Evolutionary conservation across 352 stramenopile genomes (phyloP), one percentile per base, ranked within the genome.

Genomic region (Globisporangium iwayamae): DNA sequence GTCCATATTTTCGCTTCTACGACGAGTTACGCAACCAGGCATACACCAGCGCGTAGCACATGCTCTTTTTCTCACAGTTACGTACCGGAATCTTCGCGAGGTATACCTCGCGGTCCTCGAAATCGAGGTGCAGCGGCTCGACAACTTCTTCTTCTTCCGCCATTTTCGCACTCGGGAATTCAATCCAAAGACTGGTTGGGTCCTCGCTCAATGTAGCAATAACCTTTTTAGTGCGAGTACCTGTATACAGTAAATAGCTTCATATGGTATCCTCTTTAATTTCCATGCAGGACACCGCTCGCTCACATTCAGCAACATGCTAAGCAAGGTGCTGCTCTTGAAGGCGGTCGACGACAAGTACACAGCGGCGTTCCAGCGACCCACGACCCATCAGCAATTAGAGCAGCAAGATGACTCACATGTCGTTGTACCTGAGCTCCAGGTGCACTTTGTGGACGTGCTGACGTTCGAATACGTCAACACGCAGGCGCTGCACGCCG

Each of bases 141-240:
- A 96, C 84, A n/a, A 96, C 78, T 56, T 96, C 79, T 47, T 94
- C 85, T 57, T 96, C 90, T 63, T 97, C 83, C 7, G 77, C 72
- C 81, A 93, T 93, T 22, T 64, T 77, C 20, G 30, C 51, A 45
- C 0, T 62, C 20, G 1, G 18, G 7, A 55, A 63, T 18, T 43
- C 39, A 46, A 46, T 46, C 39, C 16, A 57, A 57, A 51, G 11
- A 52, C 38, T 61, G 55, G 28, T 18, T 60, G 54, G 11, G 22
- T 60, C 14, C 16, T 34, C 30, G 22, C 20, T 7, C 22, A 45
- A 18, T 25, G 4, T 4, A 4, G 3, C 25, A 13, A 30, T 18
- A 57, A 18, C 28, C 43, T 22, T 20, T 9, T 22, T 48, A 22
- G 22, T 0, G 5, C 5, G 18, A 48, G n/a, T 46, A 46, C 39